Base-by-base conservation (phyloP, 805 yeast species). In the Nakazawaea siamensis region DNA sequence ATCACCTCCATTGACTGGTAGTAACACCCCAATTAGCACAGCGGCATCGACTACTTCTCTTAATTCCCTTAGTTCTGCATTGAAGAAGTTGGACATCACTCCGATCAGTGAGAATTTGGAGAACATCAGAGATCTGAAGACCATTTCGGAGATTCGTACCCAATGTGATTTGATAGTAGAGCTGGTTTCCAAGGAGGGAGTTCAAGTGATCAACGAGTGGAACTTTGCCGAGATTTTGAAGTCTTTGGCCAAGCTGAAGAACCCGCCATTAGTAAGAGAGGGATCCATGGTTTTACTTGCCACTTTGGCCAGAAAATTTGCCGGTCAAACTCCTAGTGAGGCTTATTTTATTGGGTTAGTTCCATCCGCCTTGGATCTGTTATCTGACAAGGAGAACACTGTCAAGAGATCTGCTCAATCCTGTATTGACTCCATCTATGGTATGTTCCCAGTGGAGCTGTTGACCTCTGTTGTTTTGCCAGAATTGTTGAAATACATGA, bases 331-430 rank as follows among this genome's bases (percentile, higher is more conserved):
- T 25, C 90, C 94, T 18, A 71, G 70, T 37, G 95, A 87, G 58
- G 80, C 86, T 4, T 77, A 76, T 51, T 64, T 90, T 37, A 56
- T 80, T 23, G 77, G 73, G 35, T 68, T 81, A 27, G 63, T 87
- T 40, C 64, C 74, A 5, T 50, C 70, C 3, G 80, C 84, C 12
- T 71, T 80, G 34, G 95, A 87, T 50, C 63, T 76, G 27, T 66
- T 75, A 38, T 76, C 90, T 32, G 97, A 92, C 50, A 92, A 90
- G 59, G 97, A 90, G 50, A 80, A 74, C 54, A 72, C 78, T 32
- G 92, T 90, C 29, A 76, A 77, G 55, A 76, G 94, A 53, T 80
- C 94, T 25, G 94, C 95, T n/a, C 85, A 79, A 55, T 62, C 74
- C 29, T 80, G 95, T 9, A 61, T 76, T 28, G 92, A 83, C 49